Evolutionary conservation across 441 rosid species (phyloP), one percentile per base, ranked within the genome.

Genomic region (Adansonia grandidieri): DNA sequence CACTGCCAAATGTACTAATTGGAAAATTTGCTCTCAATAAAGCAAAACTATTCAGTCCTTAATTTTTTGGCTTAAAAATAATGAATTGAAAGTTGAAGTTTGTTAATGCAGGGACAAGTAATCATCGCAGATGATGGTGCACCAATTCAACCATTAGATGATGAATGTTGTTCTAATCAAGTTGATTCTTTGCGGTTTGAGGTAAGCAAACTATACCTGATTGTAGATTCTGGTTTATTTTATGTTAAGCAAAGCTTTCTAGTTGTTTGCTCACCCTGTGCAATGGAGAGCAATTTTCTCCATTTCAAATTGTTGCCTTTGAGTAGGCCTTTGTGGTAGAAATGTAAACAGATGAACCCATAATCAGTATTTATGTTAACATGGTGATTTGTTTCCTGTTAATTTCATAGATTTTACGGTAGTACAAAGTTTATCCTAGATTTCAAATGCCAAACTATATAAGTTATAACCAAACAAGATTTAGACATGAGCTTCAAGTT

Each of bases 151-250:
- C 86, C 85, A 78, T 75, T 78, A 77, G 85, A 87, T 77, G 84
- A 78, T 75, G 73, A 69, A 71, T 67, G 78, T 75, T 80, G 40
- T 81, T 84, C 89, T 50, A 80, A 73, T 70, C 78, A 83, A 48
- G 77, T 85, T 19, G 78, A 84, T 83, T 89, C 85, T 79, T 84
- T 94, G 76, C 91, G 95, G 80, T 92, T 94, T 87, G 98, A 96
- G 98, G 99, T 96, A 92, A 78, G 75, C 57, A 37, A 61, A 48
- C 68, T 32, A 24, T 65, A 72, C 15, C 63, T 80, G 32, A 42
- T 57, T 47, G 54, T 15, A 45, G 44, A 54, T 17, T 53, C 47
- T 73, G 44, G 13, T 42, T 42, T 56, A 42, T 42, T 57, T 63
- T 58, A 53, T 20, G 22, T 51, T 20, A 70, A 50, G 71, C 17